These are phyloP conservation scores for Geotrichum reessii DNA, from an alignment of 1,139 yeast species.

Conservation along the genomic window DNA sequence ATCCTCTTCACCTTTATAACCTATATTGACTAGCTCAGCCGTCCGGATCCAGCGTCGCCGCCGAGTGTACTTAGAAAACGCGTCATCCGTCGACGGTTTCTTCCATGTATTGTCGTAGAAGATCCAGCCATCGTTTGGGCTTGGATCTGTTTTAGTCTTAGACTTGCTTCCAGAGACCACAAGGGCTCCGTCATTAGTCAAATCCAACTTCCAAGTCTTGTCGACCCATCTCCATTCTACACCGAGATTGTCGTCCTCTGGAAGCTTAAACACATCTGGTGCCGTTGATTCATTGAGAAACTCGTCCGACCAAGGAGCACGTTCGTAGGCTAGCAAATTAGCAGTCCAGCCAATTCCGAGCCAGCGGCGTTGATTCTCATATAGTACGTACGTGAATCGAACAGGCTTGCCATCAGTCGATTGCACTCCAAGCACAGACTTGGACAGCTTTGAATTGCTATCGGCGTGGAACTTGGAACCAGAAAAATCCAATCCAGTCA, in stretches of 20 bases:
- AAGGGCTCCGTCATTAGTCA: conserved; percentile 71
- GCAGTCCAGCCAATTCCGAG: conserved; percentile 97
- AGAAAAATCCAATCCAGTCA: conserved; percentile 83
- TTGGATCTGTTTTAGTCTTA: conserved; percentile 72
- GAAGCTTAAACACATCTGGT: conserved; percentile 71
- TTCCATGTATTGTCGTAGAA: conserved; percentile 94
- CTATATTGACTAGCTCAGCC: conserved; percentile 60
- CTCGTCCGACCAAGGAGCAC: conserved; percentile 97
- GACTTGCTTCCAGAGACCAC: conserved; percentile 40
- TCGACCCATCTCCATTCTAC: conserved; percentile 95
- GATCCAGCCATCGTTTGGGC: conserved; percentile 75
- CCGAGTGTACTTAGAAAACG: conserved; percentile 86
- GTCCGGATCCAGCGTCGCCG: conserved; percentile 94
- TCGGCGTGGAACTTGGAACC: conserved; percentile 37
- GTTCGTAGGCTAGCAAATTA: conserved; percentile 80
- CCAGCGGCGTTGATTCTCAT: conserved; percentile 96
- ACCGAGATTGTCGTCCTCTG: conserved; percentile 52
- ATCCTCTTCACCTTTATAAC: not conserved
- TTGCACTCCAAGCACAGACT: conserved; percentile 43
- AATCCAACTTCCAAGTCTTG: conserved; percentile 81
- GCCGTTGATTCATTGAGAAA: conserved; percentile 79
- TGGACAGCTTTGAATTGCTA: conserved; percentile 6
- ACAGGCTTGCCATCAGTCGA: conserved; percentile 59
- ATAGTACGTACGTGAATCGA: conserved; percentile 84
- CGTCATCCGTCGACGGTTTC: conserved; percentile 79